Evolutionary conservation across 352 stramenopile genomes (phyloP).

Genomic region (Phytophthora macrochlamydospora): DNA sequence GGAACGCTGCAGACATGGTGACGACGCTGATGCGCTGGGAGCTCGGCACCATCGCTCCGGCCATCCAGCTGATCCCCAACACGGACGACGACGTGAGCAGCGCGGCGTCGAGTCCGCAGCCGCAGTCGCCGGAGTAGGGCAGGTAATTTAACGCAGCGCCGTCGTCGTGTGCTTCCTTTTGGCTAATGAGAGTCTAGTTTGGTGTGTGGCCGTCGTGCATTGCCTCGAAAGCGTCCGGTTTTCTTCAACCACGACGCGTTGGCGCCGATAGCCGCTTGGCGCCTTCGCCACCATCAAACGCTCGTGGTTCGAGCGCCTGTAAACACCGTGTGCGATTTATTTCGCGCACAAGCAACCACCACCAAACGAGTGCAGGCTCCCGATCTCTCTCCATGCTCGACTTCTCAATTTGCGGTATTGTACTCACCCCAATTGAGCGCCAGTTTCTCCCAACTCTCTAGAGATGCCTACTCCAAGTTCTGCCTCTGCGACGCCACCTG

Average conservation of each 20-base stretch:
- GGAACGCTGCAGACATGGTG: no score
- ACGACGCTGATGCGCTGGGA: no score
- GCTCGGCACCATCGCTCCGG: no score
- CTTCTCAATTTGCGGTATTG: no score
- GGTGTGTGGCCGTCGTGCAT: background rate
- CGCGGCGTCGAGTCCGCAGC: background rate
- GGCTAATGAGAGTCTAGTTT: background rate
- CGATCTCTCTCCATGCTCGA: background rate
- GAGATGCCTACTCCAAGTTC: no score
- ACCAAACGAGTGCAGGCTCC: conserved; percentile 1
- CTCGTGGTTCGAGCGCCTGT: conserved; percentile 8
- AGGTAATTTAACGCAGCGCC: conserved; percentile 27
- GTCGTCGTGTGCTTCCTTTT: conserved; percentile 12
- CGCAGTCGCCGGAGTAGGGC: conserved; percentile 7
- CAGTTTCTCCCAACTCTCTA: no score
- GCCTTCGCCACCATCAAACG: conserved; percentile 2
- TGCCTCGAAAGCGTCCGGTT: background rate
- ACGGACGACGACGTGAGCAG: no score
- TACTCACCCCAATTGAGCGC: no score
- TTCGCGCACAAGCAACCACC: background rate
- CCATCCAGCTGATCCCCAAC: no score
- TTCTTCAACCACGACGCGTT: conserved; percentile 42
- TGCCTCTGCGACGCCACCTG: no score
- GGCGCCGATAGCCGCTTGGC: background rate
- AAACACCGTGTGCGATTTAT: background rate